A percentile compares a stretch with the other conserved stretches of the same genome.
Evolutionary conservation across 2,329 filamentous ascomycete species (phyloP).

Genomic region (Chlorencoelia australis): DNA sequence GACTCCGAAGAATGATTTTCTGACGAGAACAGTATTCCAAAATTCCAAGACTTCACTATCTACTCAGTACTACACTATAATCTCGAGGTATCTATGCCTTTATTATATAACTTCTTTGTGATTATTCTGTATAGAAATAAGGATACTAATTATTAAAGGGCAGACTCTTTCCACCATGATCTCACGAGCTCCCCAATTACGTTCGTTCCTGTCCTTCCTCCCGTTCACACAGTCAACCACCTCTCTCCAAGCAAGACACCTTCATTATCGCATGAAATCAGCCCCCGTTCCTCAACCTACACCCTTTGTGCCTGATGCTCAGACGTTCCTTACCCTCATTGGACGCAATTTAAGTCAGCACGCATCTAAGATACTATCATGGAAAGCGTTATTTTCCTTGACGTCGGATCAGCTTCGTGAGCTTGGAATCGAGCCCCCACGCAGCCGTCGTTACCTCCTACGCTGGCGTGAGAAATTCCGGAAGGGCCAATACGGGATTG

Average conservation of each 20-base stretch:
- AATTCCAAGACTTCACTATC: too few species aligned
- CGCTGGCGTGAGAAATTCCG: slow-evolving; percentile 82
- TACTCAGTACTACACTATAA: too few species aligned
- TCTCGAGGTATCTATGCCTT: too few species aligned
- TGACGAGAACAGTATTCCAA: too few species aligned
- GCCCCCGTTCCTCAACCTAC: slow-evolving; percentile 56
- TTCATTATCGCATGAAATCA: slow-evolving; percentile 31
- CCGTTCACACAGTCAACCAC: slow-evolving; percentile 23
- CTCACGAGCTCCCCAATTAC: slow-evolving; percentile 17
- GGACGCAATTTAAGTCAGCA: slow-evolving; percentile 78
- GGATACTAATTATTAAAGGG: too few species aligned
- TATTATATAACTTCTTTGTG: too few species aligned
- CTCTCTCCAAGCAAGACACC: slow-evolving; percentile 25
- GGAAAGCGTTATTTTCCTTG: slow-evolving; percentile 82
- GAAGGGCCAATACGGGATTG: slow-evolving; percentile 66
- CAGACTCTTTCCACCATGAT: slow-evolving; percentile 19
- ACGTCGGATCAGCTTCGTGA: slow-evolving; percentile 69
- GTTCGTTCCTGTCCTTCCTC: slow-evolving; percentile 24
- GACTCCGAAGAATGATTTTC: too few species aligned
- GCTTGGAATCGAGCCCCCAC: slow-evolving; percentile 77
- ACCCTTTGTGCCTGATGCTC: slow-evolving; percentile 74
- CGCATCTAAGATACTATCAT: slow-evolving; percentile 76
- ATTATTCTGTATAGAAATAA: too few species aligned
- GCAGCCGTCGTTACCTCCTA: slow-evolving; percentile 73
- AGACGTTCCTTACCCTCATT: slow-evolving; percentile 83